phyloP scores from a whole-genome alignment of 2,329 filamentous ascomycete species.

The Dactylellina leptospora region DNA sequence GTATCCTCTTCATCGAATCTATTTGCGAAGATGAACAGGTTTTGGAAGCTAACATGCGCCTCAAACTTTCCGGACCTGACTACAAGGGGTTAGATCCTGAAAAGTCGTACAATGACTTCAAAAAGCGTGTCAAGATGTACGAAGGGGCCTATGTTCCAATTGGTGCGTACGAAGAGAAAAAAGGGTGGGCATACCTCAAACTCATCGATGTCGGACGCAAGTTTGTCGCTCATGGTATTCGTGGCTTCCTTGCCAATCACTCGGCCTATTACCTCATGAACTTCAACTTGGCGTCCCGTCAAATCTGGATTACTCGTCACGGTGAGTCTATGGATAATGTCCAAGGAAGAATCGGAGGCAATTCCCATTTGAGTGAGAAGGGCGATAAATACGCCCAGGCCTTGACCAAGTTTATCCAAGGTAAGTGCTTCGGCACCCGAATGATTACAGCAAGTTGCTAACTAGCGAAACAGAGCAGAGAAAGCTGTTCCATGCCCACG shows the following conservation, averaged over 20 bases:
- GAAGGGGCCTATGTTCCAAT: slow-evolving; percentile 92
- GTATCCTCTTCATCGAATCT: slow-evolving; percentile 94
- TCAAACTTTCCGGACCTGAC: slow-evolving; percentile 94
- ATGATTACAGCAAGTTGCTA: neutral
- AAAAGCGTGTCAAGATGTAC: slow-evolving; percentile 88
- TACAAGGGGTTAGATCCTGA: slow-evolving; percentile 92
- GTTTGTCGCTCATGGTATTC: slow-evolving; percentile 86
- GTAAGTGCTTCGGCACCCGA: slow-evolving; percentile 30
- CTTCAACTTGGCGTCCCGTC: slow-evolving; percentile 92
- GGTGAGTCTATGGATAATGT: slow-evolving; percentile 91
- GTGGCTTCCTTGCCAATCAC: slow-evolving; percentile 88
- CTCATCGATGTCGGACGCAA: slow-evolving; percentile 97
- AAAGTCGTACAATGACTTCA: slow-evolving; percentile 88
- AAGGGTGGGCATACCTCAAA: slow-evolving; percentile 93
- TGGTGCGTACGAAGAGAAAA: slow-evolving; percentile 86
- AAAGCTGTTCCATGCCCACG: slow-evolving; percentile 55
- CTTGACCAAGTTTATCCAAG: slow-evolving; percentile 78
- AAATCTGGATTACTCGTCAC: slow-evolving; percentile 95
- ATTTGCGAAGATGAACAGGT: slow-evolving; percentile 85
- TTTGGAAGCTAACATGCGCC: slow-evolving; percentile 93
- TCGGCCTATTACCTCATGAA: slow-evolving; percentile 95
- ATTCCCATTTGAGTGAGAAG: slow-evolving; percentile 82
- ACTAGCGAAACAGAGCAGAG: slow-evolving; percentile 52
- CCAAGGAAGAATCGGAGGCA: slow-evolving; percentile 86
- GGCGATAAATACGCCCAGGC: slow-evolving; percentile 81